phyloP scores from a whole-genome alignment of 345 rosid species.

The Limnanthes douglasii region DNA sequence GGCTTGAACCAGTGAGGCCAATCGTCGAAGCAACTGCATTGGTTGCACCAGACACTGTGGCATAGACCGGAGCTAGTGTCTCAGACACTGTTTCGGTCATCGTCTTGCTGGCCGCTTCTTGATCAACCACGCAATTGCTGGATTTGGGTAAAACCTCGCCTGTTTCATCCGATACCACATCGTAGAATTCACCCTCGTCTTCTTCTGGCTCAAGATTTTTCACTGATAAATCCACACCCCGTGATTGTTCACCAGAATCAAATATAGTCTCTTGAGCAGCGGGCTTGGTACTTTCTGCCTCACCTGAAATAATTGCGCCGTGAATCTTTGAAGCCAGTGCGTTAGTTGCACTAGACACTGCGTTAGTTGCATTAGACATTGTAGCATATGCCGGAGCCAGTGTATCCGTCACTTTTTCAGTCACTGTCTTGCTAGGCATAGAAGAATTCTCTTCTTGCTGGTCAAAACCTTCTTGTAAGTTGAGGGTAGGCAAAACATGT shows the following conservation, averaged over 20 bases:
- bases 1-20: no score
- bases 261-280: slow-evolving; percentile 5
- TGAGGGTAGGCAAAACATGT: slow-evolving; percentile 24
- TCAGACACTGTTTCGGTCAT: not conserved
- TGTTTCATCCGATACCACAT: slow-evolving; percentile 34
- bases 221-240: slow-evolving; percentile 71
- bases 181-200: slow-evolving; percentile 59
- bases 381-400: slow-evolving; percentile 36
- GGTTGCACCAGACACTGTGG: not conserved
- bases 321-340: slow-evolving; percentile 40
- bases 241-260: slow-evolving; percentile 11
- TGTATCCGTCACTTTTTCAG: slow-evolving; percentile 23
- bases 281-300: slow-evolving; percentile 8
- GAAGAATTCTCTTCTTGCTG: no score
- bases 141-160: slow-evolving; percentile 30
- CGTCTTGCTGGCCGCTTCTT: not conserved
- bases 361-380: slow-evolving; percentile 26
- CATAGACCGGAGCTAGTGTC: not conserved
- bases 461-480: no score
- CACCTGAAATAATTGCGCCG: slow-evolving; percentile 19
- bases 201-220: slow-evolving; percentile 64
- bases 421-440: slow-evolving; percentile 23
- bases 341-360: no score
- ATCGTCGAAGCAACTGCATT: not conserved
- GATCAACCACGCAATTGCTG: no score